Percentiles rank a stretch among this genome's conserved stretches.
Conservation (phyloP, 768 basidiomycete genomes). For the Podaxis sp. region DNA sequence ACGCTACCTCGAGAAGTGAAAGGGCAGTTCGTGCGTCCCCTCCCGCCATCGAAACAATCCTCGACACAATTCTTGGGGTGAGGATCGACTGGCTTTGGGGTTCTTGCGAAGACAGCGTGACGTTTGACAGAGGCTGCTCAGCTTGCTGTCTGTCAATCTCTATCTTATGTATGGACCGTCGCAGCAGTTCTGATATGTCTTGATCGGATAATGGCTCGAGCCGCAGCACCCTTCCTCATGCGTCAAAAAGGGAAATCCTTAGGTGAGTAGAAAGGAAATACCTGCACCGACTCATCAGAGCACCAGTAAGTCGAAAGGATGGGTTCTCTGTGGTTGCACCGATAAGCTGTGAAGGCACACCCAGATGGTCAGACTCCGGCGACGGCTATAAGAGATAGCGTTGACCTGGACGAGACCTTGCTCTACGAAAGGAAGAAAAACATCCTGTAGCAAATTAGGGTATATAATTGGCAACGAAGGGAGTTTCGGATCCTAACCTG, state of each 20-base stretch:
- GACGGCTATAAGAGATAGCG: background rate
- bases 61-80: slow-evolving; percentile 43
- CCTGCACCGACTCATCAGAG: slow-evolving; percentile 77
- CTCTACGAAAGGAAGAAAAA: slow-evolving; percentile 81
- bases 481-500: slow-evolving; percentile 40
- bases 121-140: slow-evolving; percentile 13
- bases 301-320: slow-evolving; percentile 75
- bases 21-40: slow-evolving; percentile 81
- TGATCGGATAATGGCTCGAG: slow-evolving; percentile 64
- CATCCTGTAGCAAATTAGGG: slow-evolving; percentile 44
- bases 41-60: slow-evolving; percentile 50
- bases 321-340: slow-evolving; percentile 92
- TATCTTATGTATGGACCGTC: slow-evolving; percentile 1
- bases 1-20: slow-evolving; percentile 70
- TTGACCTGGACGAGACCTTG: slow-evolving; percentile 67
- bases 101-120: background rate
- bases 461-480: background rate
- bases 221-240: slow-evolving; percentile 60
- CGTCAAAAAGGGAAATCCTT: slow-evolving; percentile 15
- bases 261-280: slow-evolving; percentile 30
- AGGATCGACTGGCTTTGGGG: slow-evolving; percentile 33
- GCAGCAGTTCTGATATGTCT: slow-evolving; percentile 50
- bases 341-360: slow-evolving; percentile 44
- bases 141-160: background rate
- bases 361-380: background rate